phyloP scores from a whole-genome alignment of 208 protist genomes.

The Leishmania tarentolae region DNA sequence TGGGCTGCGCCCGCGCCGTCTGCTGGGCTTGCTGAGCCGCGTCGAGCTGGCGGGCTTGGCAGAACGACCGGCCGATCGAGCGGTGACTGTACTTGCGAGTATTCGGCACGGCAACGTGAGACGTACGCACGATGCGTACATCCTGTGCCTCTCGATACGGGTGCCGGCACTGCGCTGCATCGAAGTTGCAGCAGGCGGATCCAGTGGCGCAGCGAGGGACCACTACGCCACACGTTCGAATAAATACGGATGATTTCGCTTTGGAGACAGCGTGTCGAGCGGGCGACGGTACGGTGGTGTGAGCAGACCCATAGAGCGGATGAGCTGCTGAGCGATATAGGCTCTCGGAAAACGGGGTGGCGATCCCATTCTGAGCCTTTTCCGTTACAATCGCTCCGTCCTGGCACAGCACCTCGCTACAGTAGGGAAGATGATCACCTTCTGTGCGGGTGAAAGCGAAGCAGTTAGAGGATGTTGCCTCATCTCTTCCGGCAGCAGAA shows the following conservation, averaged over 20 bases:
- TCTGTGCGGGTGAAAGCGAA: conserved; percentile 5
- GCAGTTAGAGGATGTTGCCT: conserved; percentile 11
- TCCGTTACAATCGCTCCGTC: not conserved
- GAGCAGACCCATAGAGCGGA: not conserved
- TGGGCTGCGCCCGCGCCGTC: conserved; percentile 21
- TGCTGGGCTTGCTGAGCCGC: conserved; percentile 14
- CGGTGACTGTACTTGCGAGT: not conserved
- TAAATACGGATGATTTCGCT: conserved; percentile 21
- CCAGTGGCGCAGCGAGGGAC: not conserved
- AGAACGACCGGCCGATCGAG: conserved; percentile 8
- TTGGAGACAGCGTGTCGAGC: conserved; percentile 13
- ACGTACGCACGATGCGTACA: conserved; percentile 24
- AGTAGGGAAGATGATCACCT: not conserved
- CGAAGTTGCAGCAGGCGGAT: conserved; percentile 4
- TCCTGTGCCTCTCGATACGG: conserved; percentile 36
- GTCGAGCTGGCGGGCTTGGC: conserved; percentile 20
- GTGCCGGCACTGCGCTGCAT: conserved; percentile 17
- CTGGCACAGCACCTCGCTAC: not conserved
- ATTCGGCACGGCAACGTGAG: not conserved
- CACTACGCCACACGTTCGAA: conserved; percentile 11
- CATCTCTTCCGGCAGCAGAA: not conserved
- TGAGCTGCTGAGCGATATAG: not conserved
- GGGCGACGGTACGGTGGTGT: not conserved
- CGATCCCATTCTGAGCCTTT: not conserved
- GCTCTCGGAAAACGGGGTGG: not conserved